Base-by-base conservation (phyloP, 345 rosid genomes). In the Eucalyptus tenuipes region DNA sequence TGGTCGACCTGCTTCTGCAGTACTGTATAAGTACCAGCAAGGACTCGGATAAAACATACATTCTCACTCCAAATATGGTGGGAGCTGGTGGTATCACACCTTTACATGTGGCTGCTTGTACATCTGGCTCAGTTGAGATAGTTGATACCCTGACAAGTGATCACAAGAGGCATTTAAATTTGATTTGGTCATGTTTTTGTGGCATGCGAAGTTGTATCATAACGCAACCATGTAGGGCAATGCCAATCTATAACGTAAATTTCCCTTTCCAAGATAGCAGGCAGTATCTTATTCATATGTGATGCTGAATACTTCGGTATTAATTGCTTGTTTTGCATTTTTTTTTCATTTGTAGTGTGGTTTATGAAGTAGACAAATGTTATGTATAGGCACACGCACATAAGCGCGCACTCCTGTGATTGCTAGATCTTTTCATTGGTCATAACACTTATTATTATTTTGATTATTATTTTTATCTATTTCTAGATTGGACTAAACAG, bases 41-140 rank as follows among this genome's bases (percentile, higher is more conserved):
- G 37, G 89, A 64, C 85, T 87, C 90, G 88, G 88, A 92, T 0
- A 92, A 49, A 88, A 92, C 25, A 8, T 95, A 91, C 13, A 89
- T 97, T 31, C 95, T 97, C 92, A 92, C 93, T 52, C 96, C 99
- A 33, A 93, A 93, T 88, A 89, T 92, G 87, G 91, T 81, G 27
- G 98, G 98, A 48, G 94, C 98, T 42, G 98, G 96, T 66, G 97
- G 96, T 85, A 92, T 96, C 89, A 94, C 99, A 44, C 97, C 99
- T 53, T 91, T 97, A 47, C 99, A 97, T 93, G 92, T 96, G 93
- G 98, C 98, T 90, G 98, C 99, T 84, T 93, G 93, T 91, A 94
- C 95, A 49, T 92, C 95, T 3, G 94, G 91, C 88, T 95, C 98
- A 85, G 94, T 91, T 27, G 95, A 92, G 90, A 89, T 95, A 86